phyloP scores from a whole-genome alignment of 768 basidiomycete species.

The Coprinellus aureogranulatus region DNA sequence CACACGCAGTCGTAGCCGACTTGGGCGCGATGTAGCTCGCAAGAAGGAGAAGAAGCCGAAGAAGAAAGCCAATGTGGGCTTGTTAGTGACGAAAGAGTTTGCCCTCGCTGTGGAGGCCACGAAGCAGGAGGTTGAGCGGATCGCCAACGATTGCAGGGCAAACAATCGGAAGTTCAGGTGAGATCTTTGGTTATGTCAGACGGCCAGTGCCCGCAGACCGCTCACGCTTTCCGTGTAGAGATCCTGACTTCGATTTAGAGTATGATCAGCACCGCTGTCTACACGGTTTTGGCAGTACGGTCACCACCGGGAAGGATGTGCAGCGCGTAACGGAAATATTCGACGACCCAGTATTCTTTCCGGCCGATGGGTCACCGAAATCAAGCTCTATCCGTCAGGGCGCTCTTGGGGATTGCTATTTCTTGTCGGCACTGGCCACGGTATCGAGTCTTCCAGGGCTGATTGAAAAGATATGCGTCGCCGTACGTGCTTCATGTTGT shows the following conservation, averaged over 20 bases:
- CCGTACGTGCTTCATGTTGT: slow-evolving; percentile 17
- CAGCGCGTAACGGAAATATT: slow-evolving; percentile 52
- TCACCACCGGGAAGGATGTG: slow-evolving; percentile 31
- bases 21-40: not conserved
- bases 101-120: slow-evolving; percentile 43
- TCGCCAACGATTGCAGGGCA: slow-evolving; percentile 40
- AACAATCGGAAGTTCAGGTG: slow-evolving; percentile 49
- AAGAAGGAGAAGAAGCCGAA: not conserved
- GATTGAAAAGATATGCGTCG: slow-evolving; percentile 49
- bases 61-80: slow-evolving; percentile 25
- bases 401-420: slow-evolving; percentile 52
- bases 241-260: slow-evolving; percentile 57
- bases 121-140: slow-evolving; percentile 38
- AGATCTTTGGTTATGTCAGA: not conserved
- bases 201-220: not conserved
- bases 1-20: not conserved
- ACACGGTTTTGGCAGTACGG: slow-evolving; percentile 10
- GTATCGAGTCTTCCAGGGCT: slow-evolving; percentile 43
- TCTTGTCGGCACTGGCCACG: slow-evolving; percentile 50
- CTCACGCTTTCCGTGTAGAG: slow-evolving; percentile 28
- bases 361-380: slow-evolving; percentile 36
- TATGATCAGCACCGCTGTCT: slow-evolving; percentile 48
- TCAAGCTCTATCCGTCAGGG: slow-evolving; percentile 51
- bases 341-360: slow-evolving; percentile 47
- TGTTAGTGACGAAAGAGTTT: slow-evolving; percentile 48